These are phyloP conservation scores for Tuber microsphaerosporum DNA, from an alignment of 495 filamentous ascomycete species.

Conservation along the genomic window DNA sequence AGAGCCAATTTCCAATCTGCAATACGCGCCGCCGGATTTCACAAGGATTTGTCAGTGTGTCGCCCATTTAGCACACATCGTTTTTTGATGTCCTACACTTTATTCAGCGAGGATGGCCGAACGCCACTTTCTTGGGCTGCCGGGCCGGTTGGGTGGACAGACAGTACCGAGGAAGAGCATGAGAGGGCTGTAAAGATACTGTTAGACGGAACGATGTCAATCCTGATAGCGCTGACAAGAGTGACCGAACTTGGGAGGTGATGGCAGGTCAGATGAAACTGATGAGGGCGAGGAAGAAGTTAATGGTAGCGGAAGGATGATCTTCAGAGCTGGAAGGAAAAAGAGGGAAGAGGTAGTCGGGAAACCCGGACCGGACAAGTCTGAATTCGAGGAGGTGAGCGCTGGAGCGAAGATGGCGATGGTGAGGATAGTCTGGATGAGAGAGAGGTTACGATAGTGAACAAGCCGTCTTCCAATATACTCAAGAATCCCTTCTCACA, in stretches of 20 bases:
- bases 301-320: constrained; percentile 55
- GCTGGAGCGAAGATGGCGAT: constrained; percentile 44
- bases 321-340: constrained; percentile 51
- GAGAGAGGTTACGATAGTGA: constrained; percentile 34
- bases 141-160: too few relatives aligned
- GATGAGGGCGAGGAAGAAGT: constrained; percentile 53
- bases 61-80: not conserved
- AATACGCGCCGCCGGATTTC: not conserved
- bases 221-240: too few relatives aligned
- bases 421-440: constrained; percentile 45
- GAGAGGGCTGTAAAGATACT: too few relatives aligned
- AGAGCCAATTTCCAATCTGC: not conserved
- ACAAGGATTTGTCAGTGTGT: not conserved
- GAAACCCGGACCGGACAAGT: constrained; percentile 13
- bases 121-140: too few relatives aligned
- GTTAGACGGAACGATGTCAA: too few relatives aligned
- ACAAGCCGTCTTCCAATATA: constrained; percentile 14
- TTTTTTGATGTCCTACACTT: not conserved
- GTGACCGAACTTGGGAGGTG: constrained; percentile 43
- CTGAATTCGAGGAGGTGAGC: constrained; percentile 29
- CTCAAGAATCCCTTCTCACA: constrained; percentile 31
- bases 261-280: constrained; percentile 41
- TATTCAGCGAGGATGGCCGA: not conserved
- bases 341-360: constrained; percentile 29
- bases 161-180: too few relatives aligned